phyloP scores from a whole-genome alignment of 345 rosid genomes.

The Populus davidiana region DNA sequence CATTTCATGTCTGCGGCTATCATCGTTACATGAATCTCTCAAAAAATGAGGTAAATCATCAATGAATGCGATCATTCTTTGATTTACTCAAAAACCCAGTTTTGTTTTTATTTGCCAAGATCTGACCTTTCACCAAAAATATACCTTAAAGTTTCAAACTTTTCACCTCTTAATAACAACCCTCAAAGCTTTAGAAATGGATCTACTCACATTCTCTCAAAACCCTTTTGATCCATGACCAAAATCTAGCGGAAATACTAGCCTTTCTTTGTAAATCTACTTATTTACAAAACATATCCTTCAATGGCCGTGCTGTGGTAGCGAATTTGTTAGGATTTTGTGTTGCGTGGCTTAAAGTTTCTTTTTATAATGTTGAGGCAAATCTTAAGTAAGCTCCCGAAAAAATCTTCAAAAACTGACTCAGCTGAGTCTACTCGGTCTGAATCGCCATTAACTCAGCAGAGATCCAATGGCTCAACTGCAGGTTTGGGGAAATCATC shows the following conservation, averaged over 20 bases:
- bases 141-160: not conserved
- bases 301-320: conserved; percentile 2
- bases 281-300: conserved; percentile 15
- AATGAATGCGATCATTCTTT: not conserved
- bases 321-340: conserved; percentile 4
- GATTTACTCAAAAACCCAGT: not conserved
- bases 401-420: conserved; percentile 56
- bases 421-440: conserved; percentile 42
- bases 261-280: not conserved
- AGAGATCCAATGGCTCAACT: conserved; percentile 32
- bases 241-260: conserved; percentile 19
- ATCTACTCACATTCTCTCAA: conserved; percentile 12
- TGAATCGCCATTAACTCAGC: conserved; percentile 34
- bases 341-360: not conserved
- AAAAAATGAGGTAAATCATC: not conserved
- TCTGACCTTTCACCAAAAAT: conserved; percentile 8
- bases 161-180: not conserved
- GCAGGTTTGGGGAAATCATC: conserved; percentile 27
- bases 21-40: conserved; percentile 3
- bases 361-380: conserved; percentile 58
- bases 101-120: not conserved
- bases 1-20: not conserved
- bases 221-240: conserved; percentile 33
- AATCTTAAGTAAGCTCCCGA: conserved; percentile 64
- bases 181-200: not conserved